Evolutionary conservation across 2,329 filamentous ascomycete genomes (phyloP).

Genomic region (Claviceps paspali): DNA sequence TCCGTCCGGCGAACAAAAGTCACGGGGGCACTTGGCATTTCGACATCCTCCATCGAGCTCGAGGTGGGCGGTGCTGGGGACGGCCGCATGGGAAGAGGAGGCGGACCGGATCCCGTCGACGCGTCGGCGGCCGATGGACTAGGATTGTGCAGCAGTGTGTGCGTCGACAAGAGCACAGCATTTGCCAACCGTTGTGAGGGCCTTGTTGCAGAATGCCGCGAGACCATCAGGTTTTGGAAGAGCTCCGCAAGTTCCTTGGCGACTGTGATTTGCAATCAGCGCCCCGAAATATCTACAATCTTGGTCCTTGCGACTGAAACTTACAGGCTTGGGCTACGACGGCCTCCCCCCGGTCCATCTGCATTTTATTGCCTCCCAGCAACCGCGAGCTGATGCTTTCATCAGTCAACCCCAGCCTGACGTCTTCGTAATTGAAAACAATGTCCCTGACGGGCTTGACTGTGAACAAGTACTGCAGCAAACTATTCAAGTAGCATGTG

Average conservation of each 20-base stretch:
- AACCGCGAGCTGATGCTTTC: slow-evolving; percentile 49
- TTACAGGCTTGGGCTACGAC: slow-evolving; percentile 60
- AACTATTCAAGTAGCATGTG: slow-evolving; percentile 93
- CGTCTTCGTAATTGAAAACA: slow-evolving; percentile 58
- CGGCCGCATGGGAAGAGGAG: slow-evolving; percentile 35
- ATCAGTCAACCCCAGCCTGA: slow-evolving; percentile 52
- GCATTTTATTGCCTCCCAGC: slow-evolving; percentile 52
- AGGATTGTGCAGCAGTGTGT: slow-evolving; percentile 19
- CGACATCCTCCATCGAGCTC: slow-evolving; percentile 16
- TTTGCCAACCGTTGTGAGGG: slow-evolving; percentile 68
- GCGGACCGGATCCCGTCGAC: slow-evolving; percentile 18
- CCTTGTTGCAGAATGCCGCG: slow-evolving; percentile 44
- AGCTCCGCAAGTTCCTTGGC: slow-evolving; percentile 56
- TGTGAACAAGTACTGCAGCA: slow-evolving; percentile 90
- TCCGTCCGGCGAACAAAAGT: slow-evolving; percentile 14
- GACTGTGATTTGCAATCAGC: slow-evolving; percentile 36
- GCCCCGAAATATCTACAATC: too few species aligned
- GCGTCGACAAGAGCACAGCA: slow-evolving; percentile 51
- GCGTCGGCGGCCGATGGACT: slow-evolving; percentile 15
- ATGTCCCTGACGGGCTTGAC: slow-evolving; percentile 68
- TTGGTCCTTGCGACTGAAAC: too few species aligned
- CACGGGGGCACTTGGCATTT: slow-evolving; percentile 19
- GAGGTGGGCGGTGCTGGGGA: slow-evolving; percentile 21
- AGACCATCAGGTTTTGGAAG: slow-evolving; percentile 55
- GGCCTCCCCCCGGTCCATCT: slow-evolving; percentile 37